phyloP scores from a whole-genome alignment of 768 basidiomycete genomes.

The Neoboletus magnificus region DNA sequence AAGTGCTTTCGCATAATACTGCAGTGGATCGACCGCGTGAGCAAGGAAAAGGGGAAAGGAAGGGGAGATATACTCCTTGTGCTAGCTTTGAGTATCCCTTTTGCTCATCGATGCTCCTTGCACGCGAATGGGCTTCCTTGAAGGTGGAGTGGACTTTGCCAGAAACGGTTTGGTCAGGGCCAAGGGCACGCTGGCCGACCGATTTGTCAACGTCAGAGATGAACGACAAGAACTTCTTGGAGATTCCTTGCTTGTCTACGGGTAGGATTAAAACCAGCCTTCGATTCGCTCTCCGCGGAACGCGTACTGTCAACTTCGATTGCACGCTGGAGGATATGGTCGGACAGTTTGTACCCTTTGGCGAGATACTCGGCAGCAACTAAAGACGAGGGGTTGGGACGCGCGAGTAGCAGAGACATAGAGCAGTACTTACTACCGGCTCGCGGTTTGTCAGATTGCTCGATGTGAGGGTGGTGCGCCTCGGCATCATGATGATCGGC shows the following conservation, averaged over 20 bases:
- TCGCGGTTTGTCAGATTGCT: conserved; percentile 90
- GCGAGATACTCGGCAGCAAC: conserved; percentile 95
- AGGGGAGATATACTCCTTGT: conserved; percentile 48
- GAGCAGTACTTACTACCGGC: conserved; percentile 60
- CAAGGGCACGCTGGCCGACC: conserved; percentile 67
- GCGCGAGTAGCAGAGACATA: neutral
- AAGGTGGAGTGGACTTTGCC: conserved; percentile 66
- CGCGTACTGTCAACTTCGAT: conserved; percentile 72
- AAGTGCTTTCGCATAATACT: conserved; percentile 81
- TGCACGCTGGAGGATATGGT: conserved; percentile 71
- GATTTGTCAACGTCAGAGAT: conserved; percentile 68
- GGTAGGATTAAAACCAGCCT: neutral
- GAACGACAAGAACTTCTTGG: conserved; percentile 77
- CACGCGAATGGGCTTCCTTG: conserved; percentile 62
- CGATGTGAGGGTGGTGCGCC: conserved; percentile 42
- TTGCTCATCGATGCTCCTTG: conserved; percentile 76
- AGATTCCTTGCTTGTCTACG: conserved; percentile 82
- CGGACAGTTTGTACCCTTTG: conserved; percentile 79
- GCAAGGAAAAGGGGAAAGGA: neutral
- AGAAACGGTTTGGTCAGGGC: conserved; percentile 78
- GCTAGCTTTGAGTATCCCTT: conserved; percentile 71
- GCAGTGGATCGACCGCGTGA: conserved; percentile 1
- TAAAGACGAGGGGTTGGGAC: conserved; percentile 22
- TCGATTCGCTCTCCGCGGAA: neutral
- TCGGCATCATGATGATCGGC: conserved; percentile 48